These are phyloP conservation scores for Macrotyloma uniflorum DNA, from an alignment of 306 rosid genomes.

Conservation along the genomic window DNA sequence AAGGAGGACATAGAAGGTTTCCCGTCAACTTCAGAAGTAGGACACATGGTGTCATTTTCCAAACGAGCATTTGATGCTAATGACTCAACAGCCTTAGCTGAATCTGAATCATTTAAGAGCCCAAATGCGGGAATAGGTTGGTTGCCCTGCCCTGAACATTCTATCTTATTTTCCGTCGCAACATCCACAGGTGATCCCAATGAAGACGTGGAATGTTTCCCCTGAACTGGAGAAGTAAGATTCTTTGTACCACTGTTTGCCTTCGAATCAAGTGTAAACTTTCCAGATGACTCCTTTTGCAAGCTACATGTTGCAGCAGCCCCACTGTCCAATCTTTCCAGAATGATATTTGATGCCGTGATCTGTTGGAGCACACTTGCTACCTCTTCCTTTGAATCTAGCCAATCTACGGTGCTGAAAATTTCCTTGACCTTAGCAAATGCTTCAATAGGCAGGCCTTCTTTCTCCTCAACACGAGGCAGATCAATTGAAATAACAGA, in stretches of 20 bases:
- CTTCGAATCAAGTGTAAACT: constrained; percentile 30
- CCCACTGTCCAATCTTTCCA: constrained; percentile 48
- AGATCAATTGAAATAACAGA: constrained; percentile 68
- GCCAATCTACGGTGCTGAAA: constrained; percentile 86
- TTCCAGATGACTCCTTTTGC: constrained; percentile 52
- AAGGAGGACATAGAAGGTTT: constrained; percentile 2
- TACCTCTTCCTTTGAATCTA: constrained; percentile 71
- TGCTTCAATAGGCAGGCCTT: constrained; percentile 92
- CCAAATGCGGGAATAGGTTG: constrained; percentile 34
- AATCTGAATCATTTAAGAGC: constrained; percentile 37
- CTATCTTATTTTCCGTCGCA: constrained; percentile 27
- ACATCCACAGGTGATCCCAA: not conserved
- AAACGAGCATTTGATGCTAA: constrained; percentile 30
- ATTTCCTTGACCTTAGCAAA: constrained; percentile 92
- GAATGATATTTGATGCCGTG: constrained; percentile 56
- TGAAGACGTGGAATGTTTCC: constrained; percentile 19
- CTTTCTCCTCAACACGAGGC: constrained; percentile 80
- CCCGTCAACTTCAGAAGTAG: constrained; percentile 26
- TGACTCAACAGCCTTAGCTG: constrained; percentile 26
- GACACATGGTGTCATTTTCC: constrained; percentile 10
- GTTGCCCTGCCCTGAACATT: constrained; percentile 22
- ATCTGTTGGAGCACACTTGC: constrained; percentile 70
- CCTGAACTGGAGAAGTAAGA: constrained; percentile 19
- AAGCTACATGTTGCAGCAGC: constrained; percentile 41
- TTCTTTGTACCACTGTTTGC: not conserved